A percentile compares a stretch with the other conserved stretches of the same genome.
These are phyloP conservation scores for Tolypocladium endophyticum DNA, from an alignment of 2,329 filamentous ascomycete genomes.

Conservation along the genomic window DNA sequence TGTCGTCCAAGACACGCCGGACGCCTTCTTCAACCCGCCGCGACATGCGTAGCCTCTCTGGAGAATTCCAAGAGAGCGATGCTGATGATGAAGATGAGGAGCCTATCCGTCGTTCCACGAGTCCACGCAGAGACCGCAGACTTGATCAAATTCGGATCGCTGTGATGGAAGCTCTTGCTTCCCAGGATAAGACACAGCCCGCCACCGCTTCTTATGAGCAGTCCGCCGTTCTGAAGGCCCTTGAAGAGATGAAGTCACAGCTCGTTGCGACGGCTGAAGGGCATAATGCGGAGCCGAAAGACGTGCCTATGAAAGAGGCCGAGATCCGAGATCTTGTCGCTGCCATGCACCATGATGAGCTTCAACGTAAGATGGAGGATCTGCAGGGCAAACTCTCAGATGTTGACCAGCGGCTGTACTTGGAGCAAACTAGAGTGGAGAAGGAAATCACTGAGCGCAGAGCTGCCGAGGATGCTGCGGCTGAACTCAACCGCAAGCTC, in stretches of 20 bases:
- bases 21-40: slow-evolving; percentile 42
- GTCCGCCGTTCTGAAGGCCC: slow-evolving; percentile 51
- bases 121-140: slow-evolving; percentile 67
- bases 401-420: slow-evolving; percentile 45
- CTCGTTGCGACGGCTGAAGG: slow-evolving; percentile 11
- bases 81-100: slow-evolving; percentile 91
- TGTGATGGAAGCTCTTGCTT: slow-evolving; percentile 61
- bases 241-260: slow-evolving; percentile 52
- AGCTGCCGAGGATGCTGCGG: slow-evolving; percentile 39
- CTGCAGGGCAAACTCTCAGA: slow-evolving; percentile 50
- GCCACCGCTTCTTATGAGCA: slow-evolving; percentile 24
- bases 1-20: slow-evolving; percentile 47
- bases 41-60: slow-evolving; percentile 56
- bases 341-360: slow-evolving; percentile 38
- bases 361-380: slow-evolving; percentile 43
- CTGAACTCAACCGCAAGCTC: slow-evolving; percentile 43
- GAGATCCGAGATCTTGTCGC: slow-evolving; percentile 39
- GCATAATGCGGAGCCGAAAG: slow-evolving; percentile 24
- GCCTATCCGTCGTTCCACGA: slow-evolving; percentile 57
- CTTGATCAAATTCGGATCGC: slow-evolving; percentile 71
- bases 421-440: slow-evolving; percentile 36
- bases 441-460: slow-evolving; percentile 38
- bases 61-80: slow-evolving; percentile 70
- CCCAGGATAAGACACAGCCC: slow-evolving; percentile 36
- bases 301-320: slow-evolving; percentile 36